Evolutionary conservation across 495 filamentous ascomycete species (phyloP).

Genomic region (Xylaria longipes): DNA sequence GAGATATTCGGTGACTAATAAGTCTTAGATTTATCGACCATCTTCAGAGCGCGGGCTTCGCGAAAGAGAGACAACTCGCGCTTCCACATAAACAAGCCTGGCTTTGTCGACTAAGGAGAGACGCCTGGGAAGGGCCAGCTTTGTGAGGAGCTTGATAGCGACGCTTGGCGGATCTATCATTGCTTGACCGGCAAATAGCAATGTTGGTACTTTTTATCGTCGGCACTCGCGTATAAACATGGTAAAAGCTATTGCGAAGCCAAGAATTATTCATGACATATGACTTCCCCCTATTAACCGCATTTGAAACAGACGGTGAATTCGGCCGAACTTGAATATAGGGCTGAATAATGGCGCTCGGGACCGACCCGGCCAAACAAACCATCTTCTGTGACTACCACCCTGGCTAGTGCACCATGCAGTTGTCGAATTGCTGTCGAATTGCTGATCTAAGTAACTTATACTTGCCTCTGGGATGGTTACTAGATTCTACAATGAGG

Average conservation of each 20-base stretch:
- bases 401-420: not conserved
- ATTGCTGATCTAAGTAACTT: not conserved
- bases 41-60: conserved; percentile 76
- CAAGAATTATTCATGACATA: not conserved
- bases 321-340: not conserved
- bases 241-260: not conserved
- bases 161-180: not conserved
- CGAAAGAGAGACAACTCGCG: conserved; percentile 84
- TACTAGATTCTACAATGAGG: not conserved
- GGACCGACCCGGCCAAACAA: not conserved
- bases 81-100: conserved; percentile 95
- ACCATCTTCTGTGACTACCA: no score
- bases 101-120: conserved; percentile 80
- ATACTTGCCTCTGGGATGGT: not conserved
- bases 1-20: not conserved
- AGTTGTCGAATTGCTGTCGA: not conserved
- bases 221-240: not conserved
- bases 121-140: conserved; percentile 82
- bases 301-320: not conserved
- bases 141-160: conserved; percentile 46
- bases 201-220: not conserved
- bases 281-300: not conserved
- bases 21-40: conserved; percentile 76
- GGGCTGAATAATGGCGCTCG: conserved; percentile 8
- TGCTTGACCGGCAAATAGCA: not conserved